Base-by-base conservation (phyloP, 2,329 filamentous ascomycete genomes). In the Fusarium irregulare region DNA sequence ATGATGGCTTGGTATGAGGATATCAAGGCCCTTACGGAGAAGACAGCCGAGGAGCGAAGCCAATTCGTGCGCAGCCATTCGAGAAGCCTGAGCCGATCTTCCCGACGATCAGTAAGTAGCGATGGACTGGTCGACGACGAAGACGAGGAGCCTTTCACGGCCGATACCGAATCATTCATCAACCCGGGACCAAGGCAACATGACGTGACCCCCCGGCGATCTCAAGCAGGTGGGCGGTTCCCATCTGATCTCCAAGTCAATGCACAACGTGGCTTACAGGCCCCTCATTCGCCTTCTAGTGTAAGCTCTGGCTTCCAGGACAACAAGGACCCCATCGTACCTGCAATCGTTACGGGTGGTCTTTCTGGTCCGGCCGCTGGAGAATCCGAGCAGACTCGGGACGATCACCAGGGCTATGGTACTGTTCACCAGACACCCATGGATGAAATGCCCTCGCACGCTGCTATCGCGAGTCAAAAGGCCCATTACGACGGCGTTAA, bases 1-100 rank as follows among this genome's bases (percentile, higher is more conserved):
- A 98, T 98, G 95, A 90, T 97, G 84, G 93, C 94, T 47, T 99
- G 96, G 88, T 98, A 94, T 78, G 92, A 96, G 56, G 95, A 97
- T 76, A 95, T 99, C 78, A 94, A 95, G 79, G 89, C 88, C 44
- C 84, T 99, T 67, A 98, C 93, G 7, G 94, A 97, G 59, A 94
- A 92, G 80, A 92, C 91, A 25, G 92, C 93, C 28, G 93, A 97
- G 79, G 94, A 97, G 77, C 91, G 94, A 42, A 93, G 89, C 78
- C 93, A 92, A 28, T 98, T 96, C 78, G 93, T 98, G 42, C 90
- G 93, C 45, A 89, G 89, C 66, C 94, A 97, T 77, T 89, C 91
- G 40, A 88, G 94, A 56, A 95, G 91, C 76, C 80, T 93, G 61
- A 97, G 93, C 78, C 90, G 90, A 67, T 84, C 85, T 10, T 90